phyloP scores from a whole-genome alignment of 176 grass and related monocot species.

The Eleusine indica region DNA sequence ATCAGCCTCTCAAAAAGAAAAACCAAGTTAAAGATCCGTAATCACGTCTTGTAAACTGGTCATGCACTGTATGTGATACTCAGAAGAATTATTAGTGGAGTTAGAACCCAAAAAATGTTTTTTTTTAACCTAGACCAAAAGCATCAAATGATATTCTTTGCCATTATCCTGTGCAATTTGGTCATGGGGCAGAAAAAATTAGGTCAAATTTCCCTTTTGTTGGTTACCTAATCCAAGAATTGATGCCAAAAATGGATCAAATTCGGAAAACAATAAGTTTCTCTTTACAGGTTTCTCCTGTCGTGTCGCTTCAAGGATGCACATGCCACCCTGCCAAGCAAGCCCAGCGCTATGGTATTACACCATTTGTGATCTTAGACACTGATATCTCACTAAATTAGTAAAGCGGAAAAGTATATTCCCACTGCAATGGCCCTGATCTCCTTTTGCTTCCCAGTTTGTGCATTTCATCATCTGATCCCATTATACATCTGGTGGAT shows the following conservation, averaged over 20 bases:
- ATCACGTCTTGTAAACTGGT: background rate
- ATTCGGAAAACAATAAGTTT: conserved; percentile 1
- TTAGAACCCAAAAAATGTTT: background rate
- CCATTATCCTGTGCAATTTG: background rate
- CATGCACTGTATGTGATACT: background rate
- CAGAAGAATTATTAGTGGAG: conserved; percentile 2
- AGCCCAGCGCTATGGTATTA: background rate
- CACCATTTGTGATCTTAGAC: conserved; percentile 21
- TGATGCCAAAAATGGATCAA: conserved; percentile 28
- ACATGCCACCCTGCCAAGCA: background rate
- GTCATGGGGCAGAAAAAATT: background rate
- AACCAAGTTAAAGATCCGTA: no score
- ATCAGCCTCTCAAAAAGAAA: background rate
- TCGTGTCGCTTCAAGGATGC: background rate
- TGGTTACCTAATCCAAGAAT: background rate
- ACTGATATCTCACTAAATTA: conserved; percentile 34
- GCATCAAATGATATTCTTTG: background rate
- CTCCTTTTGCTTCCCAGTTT: conserved; percentile 28
- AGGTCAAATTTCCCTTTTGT: conserved; percentile 17
- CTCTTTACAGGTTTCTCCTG: conserved; percentile 3
- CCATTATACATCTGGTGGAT: conserved; percentile 42
- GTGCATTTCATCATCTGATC: conserved; percentile 47
- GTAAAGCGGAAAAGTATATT: conserved; percentile 35
- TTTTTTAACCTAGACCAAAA: background rate
- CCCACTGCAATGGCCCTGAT: conserved; percentile 46